These are phyloP conservation scores for Alliaria petiolata DNA, from an alignment of 345 rosid genomes.

Conservation along the genomic window DNA sequence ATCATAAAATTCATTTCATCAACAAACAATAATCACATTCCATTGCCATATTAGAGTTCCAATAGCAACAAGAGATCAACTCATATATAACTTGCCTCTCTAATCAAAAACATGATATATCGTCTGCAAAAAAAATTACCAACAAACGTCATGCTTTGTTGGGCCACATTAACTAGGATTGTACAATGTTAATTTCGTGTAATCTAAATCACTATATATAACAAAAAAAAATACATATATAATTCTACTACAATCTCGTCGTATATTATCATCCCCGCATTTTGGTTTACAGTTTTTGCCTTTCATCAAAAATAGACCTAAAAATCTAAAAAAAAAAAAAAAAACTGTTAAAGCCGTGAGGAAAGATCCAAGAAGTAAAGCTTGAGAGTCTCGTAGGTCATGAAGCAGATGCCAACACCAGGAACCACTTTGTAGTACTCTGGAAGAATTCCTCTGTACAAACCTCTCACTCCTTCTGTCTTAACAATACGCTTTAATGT, in stretches of 20 bases:
- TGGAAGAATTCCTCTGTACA: conserved; percentile 88
- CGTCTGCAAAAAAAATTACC: background rate
- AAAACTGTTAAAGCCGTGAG: conserved; percentile 29
- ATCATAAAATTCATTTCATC: background rate
- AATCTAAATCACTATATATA: background rate
- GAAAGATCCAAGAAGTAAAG: conserved; percentile 49
- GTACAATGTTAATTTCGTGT: background rate
- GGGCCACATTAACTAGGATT: background rate
- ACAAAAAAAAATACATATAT: background rate
- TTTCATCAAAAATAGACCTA: conserved; percentile 41
- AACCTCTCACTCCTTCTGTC: conserved; percentile 68
- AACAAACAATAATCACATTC: background rate
- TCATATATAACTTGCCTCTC: background rate
- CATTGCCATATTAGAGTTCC: background rate
- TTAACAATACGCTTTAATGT: conserved; percentile 57
- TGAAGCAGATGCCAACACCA: conserved; percentile 89
- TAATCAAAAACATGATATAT: background rate
- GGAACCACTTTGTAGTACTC: conserved; percentile 96
- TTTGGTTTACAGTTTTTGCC: conserved; percentile 5
- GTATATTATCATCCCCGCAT: background rate
- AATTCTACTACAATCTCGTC: background rate
- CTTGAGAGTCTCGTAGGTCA: conserved; percentile 89
- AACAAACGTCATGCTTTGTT: background rate
- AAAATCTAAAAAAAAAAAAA: conserved; percentile 10
- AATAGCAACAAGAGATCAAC: background rate